Percentiles rank a stretch among this genome's conserved stretches.
These are phyloP conservation scores for Dalbergia cochinchinensis DNA, from an alignment of 306 rosid genomes.

Conservation along the genomic window DNA sequence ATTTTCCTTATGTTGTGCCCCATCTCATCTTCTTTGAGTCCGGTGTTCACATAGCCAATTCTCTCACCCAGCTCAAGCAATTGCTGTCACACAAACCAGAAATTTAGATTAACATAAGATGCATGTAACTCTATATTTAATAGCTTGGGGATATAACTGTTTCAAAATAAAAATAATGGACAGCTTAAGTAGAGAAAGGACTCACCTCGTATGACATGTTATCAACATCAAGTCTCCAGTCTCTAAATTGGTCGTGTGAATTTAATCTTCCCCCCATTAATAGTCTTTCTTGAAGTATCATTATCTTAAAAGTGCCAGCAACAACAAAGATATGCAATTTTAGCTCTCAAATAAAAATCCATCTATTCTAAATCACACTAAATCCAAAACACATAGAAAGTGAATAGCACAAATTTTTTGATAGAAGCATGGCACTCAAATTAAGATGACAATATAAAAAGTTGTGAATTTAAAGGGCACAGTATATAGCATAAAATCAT, in stretches of 20 bases:
- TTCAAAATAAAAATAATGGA: not conserved
- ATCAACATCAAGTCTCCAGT: slow-evolving; percentile 93
- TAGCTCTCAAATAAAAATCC: not conserved
- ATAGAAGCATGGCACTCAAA: not conserved
- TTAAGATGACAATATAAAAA: not conserved
- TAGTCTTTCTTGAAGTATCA: slow-evolving; percentile 80
- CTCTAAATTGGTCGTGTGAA: slow-evolving; percentile 76
- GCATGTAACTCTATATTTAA: not conserved
- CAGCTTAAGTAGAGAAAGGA: not conserved
- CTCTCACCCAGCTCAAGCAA: slow-evolving; percentile 90
- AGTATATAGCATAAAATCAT: not conserved
- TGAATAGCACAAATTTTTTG: not conserved
- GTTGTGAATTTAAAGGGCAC: not conserved
- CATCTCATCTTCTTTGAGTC: slow-evolving; percentile 86
- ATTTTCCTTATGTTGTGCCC: slow-evolving; percentile 63
- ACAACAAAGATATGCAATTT: slow-evolving; percentile 26
- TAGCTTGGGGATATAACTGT: not conserved
- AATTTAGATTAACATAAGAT: slow-evolving; percentile 25
- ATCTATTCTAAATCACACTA: not conserved
- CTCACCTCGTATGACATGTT: slow-evolving; percentile 90
- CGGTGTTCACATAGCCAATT: slow-evolving; percentile 91
- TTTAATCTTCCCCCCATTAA: slow-evolving; percentile 78
- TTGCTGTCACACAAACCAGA: slow-evolving; percentile 59
- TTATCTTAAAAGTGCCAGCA: slow-evolving; percentile 62
- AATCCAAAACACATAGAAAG: not conserved